Conservation (phyloP, 805 yeast species). For the Candida xyloterini region DNA sequence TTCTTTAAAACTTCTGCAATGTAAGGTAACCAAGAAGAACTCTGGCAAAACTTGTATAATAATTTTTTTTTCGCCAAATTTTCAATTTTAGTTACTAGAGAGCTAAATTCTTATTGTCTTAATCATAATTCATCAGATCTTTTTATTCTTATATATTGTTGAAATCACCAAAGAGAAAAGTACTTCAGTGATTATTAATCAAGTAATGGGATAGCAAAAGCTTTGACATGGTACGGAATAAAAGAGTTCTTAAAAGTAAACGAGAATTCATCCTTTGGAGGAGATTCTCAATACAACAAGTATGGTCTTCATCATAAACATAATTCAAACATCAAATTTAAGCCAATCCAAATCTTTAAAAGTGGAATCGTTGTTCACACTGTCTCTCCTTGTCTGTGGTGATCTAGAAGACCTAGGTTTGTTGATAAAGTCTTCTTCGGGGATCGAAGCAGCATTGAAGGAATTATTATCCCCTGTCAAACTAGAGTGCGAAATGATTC, state of each 20-base stretch:
- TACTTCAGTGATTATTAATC: neutral
- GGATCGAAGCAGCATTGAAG: neutral
- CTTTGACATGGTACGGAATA: too few species aligned
- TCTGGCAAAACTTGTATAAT: too few species aligned
- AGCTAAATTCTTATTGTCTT: neutral
- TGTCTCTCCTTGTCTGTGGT: neutral
- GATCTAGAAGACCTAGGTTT: neutral
- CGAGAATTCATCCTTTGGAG: too few species aligned
- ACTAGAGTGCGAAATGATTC: conserved; percentile 6
- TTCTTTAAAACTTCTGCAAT: too few species aligned
- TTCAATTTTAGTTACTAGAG: neutral
- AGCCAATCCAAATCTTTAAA: conserved; percentile 35
- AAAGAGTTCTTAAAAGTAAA: too few species aligned
- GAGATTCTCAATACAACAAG: too few species aligned
- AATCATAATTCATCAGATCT: neutral
- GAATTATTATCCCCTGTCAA: neutral
- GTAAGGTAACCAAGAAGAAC: too few species aligned
- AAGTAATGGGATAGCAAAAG: neutral
- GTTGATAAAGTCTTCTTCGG: neutral
- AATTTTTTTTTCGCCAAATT: neutral
- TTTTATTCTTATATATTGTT: neutral
- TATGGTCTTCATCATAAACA: too few species aligned
- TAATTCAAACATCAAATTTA: conserved; percentile 29
- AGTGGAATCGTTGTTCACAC: neutral
- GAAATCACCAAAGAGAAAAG: too few species aligned